A percentile compares a stretch with the other conserved stretches of the same genome.
phyloP scores from a whole-genome alignment of 208 protist species.

The Blechomonas ayalai region DNA sequence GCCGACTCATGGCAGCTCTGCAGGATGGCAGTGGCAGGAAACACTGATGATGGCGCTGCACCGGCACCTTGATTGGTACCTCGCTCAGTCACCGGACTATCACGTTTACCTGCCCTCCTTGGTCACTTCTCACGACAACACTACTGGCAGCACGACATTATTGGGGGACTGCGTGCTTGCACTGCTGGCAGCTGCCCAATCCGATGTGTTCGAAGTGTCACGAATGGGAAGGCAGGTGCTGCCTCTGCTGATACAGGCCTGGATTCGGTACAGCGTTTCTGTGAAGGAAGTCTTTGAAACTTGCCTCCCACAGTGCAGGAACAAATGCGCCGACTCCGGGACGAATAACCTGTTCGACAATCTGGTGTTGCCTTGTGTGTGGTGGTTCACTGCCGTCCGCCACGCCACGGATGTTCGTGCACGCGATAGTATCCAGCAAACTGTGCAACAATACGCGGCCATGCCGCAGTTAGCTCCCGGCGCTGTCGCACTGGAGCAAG shows the following conservation, averaged over 20 bases:
- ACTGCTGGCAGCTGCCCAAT: constrained; percentile 9
- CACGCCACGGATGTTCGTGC: too few species aligned
- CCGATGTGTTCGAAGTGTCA: constrained; percentile 48
- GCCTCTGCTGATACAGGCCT: constrained; percentile 60
- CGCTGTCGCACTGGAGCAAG: constrained; percentile 14
- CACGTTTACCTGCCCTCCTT: constrained; percentile 1
- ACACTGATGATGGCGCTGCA: constrained; percentile 81
- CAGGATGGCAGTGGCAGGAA: constrained; percentile 52
- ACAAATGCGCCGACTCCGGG: too few species aligned
- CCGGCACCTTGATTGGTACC: constrained; percentile 42
- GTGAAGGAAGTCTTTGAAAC: too few species aligned
- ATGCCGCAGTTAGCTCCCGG: constrained; percentile 3
- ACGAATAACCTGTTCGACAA: constrained; percentile 15
- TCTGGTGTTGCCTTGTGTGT: constrained; percentile 31
- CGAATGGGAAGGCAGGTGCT: constrained; percentile 65
- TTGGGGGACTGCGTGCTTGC: not conserved
- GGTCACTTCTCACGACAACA: constrained; percentile 1
- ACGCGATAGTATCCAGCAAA: too few species aligned
- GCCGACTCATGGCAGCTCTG: constrained; percentile 2
- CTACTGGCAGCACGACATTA: not conserved
- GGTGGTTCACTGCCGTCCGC: constrained; percentile 44
- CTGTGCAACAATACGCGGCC: not conserved
- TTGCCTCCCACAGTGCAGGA: too few species aligned
- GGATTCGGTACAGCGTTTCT: constrained; percentile 50
- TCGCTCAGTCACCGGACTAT: constrained; percentile 6